phyloP scores from a whole-genome alignment of 179 eudicot species.

The Sideroxylon spinosum region DNA sequence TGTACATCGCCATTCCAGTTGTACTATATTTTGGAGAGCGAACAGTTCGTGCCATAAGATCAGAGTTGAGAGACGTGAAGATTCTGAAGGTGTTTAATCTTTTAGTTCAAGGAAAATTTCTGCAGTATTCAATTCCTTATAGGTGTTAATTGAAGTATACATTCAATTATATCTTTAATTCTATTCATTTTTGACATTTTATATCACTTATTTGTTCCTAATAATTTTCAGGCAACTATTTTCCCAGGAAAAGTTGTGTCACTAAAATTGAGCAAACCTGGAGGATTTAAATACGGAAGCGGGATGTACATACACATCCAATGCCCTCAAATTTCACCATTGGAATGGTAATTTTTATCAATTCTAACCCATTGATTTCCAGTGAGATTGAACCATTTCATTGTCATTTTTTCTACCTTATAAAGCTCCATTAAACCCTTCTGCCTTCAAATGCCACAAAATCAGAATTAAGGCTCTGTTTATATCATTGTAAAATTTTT shows the following conservation, averaged over 20 bases:
- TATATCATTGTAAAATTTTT: too few species aligned
- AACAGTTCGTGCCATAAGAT: conserved; percentile 37
- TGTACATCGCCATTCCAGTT: conserved; percentile 39
- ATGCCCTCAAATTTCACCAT: conserved; percentile 35
- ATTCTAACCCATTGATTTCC: background rate
- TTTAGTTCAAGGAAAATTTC: background rate
- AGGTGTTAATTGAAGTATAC: background rate
- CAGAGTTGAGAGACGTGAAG: conserved; percentile 31
- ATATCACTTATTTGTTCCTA: background rate
- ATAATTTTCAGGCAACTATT: conserved; percentile 19
- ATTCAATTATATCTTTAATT: background rate
- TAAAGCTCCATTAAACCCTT: background rate
- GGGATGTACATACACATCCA: conserved; percentile 37
- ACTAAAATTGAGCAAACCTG: conserved; percentile 28
- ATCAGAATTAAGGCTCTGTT: too few species aligned
- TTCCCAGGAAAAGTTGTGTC: conserved; percentile 36
- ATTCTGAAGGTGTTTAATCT: conserved; percentile 35
- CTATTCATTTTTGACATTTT: background rate
- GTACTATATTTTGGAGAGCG: conserved; percentile 37
- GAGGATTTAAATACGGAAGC: conserved; percentile 27
- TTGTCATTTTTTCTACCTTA: background rate
- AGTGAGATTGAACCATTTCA: background rate
- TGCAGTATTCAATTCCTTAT: background rate
- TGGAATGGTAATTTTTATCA: conserved; percentile 29
- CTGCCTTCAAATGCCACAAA: too few species aligned